phyloP scores from a whole-genome alignment of 306 rosid genomes.

The Rosa lucieae region DNA sequence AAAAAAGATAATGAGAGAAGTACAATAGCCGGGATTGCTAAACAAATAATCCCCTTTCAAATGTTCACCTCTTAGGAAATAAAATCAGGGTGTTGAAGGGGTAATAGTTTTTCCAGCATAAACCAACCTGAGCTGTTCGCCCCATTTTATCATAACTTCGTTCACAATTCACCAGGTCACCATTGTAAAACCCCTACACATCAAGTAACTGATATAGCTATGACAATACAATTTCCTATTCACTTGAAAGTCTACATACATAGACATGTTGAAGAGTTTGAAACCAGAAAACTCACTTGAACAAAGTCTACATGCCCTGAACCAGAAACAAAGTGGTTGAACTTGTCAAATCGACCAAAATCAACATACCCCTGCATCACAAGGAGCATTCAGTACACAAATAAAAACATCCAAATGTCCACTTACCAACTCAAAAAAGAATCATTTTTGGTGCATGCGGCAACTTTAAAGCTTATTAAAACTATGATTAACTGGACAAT shows the following conservation, averaged over 20 bases:
- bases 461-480: background rate
- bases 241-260: too few species aligned
- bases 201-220: conserved; percentile 22
- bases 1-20: conserved; percentile 17
- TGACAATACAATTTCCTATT: background rate
- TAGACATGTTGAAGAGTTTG: background rate
- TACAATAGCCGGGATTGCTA: conserved; percentile 13
- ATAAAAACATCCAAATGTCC: background rate
- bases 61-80: conserved; percentile 4
- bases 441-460: background rate
- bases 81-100: background rate
- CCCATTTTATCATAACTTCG: conserved; percentile 80
- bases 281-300: conserved; percentile 59
- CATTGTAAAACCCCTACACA: conserved; percentile 71
- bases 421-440: background rate
- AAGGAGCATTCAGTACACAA: conserved; percentile 25
- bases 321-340: conserved; percentile 73
- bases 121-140: conserved; percentile 86
- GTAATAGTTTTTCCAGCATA: conserved; percentile 16
- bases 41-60: conserved; percentile 3
- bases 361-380: conserved; percentile 77
- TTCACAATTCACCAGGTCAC: conserved; percentile 81
- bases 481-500: background rate
- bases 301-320: conserved; percentile 67
- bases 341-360: conserved; percentile 76